Percentiles rank a stretch among this genome's conserved stretches.
Conservation (phyloP, 2,329 filamentous ascomycete species). For the Monosporascus sp. region DNA sequence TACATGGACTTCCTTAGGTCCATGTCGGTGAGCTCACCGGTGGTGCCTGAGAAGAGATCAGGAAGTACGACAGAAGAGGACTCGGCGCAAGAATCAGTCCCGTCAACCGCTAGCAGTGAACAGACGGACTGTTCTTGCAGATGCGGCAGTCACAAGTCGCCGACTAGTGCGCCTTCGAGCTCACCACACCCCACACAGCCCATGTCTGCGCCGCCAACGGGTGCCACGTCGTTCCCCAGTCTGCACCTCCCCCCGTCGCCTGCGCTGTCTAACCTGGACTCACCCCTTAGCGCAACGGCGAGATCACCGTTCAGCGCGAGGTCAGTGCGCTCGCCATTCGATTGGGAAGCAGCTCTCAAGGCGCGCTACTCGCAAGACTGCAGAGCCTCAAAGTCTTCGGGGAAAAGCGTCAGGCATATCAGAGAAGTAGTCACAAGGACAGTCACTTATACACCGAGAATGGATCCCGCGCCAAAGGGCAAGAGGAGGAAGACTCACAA, state of each 20-base stretch:
- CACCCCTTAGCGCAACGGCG: conserved; percentile 59
- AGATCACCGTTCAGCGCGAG: conserved; percentile 71
- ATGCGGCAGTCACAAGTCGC: conserved; percentile 48
- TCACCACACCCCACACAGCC: conserved; percentile 45
- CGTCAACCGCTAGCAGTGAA: conserved; percentile 54
- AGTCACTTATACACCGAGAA: conserved; percentile 80
- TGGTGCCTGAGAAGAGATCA: conserved; percentile 51
- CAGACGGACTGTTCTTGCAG: conserved; percentile 53
- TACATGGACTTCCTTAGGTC: conserved; percentile 92
- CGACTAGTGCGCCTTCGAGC: conserved; percentile 40
- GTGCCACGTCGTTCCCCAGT: conserved; percentile 56
- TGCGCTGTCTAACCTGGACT: conserved; percentile 60
- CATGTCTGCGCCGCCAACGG: conserved; percentile 56
- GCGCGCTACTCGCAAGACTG: conserved; percentile 56
- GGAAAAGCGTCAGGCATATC: conserved; percentile 64
- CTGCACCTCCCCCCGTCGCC: conserved; percentile 76
- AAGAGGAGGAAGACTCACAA: conserved; percentile 70
- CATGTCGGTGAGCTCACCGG: conserved; percentile 68
- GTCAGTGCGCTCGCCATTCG: conserved; percentile 64
- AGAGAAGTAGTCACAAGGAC: conserved; percentile 91
- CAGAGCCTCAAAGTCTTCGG: conserved; percentile 48
- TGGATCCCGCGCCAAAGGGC: conserved; percentile 83
- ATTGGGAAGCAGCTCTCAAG: conserved; percentile 72
- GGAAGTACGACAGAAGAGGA: conserved; percentile 44
- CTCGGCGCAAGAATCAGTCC: conserved; percentile 36